A percentile compares a stretch with the other conserved stretches of the same genome.
These are phyloP conservation scores for Aegilops bicornis DNA, from an alignment of 176 grass and related monocot genomes.

Conservation along the genomic window DNA sequence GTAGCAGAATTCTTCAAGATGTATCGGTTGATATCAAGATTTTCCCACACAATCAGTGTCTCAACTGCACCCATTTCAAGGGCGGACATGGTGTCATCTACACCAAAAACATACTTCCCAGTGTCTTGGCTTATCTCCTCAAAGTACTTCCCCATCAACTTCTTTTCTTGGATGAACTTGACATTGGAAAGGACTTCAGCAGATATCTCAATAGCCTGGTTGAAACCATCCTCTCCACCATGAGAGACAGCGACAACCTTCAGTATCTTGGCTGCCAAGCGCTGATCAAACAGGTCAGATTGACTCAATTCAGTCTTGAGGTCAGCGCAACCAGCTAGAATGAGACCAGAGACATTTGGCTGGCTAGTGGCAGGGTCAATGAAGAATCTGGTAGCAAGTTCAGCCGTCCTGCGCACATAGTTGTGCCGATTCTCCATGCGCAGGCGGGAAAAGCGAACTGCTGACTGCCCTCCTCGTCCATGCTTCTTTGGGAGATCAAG, in stretches of 20 bases:
- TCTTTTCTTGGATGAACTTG: slow-evolving; percentile 46
- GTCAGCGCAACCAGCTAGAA: slow-evolving; percentile 47
- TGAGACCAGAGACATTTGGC: slow-evolving; percentile 46
- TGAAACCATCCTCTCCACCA: slow-evolving; percentile 45
- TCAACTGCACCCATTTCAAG: slow-evolving; percentile 35
- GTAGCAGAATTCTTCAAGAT: neutral
- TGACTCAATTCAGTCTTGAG: slow-evolving; percentile 46
- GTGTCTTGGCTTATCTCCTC: slow-evolving; percentile 53
- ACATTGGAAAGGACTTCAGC: slow-evolving; percentile 37
- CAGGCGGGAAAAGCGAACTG: slow-evolving; percentile 40
- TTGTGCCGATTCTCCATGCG: slow-evolving; percentile 48
- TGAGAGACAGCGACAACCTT: slow-evolving; percentile 41
- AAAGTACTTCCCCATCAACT: slow-evolving; percentile 47
- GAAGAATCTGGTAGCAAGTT: slow-evolving; percentile 35
- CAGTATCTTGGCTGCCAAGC: slow-evolving; percentile 35
- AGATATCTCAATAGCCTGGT: slow-evolving; percentile 48
- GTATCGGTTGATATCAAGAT: slow-evolving; percentile 21
- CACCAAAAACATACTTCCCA: slow-evolving; percentile 40
- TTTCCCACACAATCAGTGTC: slow-evolving; percentile 36
- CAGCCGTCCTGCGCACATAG: slow-evolving; percentile 36
- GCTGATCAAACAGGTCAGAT: slow-evolving; percentile 47
- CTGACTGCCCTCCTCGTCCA: slow-evolving; percentile 43
- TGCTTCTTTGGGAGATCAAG: slow-evolving; percentile 54
- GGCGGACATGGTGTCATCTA: slow-evolving; percentile 32
- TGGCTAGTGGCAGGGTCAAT: slow-evolving; percentile 44